Evolutionary conservation across 768 basidiomycete species (phyloP), one percentile per base, ranked within the genome.

Genomic region (Mycena capillaripes): DNA sequence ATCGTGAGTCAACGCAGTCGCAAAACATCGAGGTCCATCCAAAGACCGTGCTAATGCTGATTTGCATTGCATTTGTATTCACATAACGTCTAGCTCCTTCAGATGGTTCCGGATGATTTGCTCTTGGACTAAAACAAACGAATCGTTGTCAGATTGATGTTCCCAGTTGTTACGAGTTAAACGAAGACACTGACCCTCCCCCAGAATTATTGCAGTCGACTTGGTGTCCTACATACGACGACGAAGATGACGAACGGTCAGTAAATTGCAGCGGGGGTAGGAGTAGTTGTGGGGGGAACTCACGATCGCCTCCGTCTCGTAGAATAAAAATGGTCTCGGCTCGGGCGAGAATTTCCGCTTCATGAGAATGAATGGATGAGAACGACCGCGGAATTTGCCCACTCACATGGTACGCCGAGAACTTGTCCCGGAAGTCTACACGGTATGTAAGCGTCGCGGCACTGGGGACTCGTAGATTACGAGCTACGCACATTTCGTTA

Each of bases 261-360:
- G 36, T 14, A 14, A 14, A 6, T 14, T 38, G 8, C 36, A 14
- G 14, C 36, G 36, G 36, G 8, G 36, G 14, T 7, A 38, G 14
- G 36, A 38, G 36, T 38, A 38, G n/a, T n/a, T n/a, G n/a, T n/a
- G n/a, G n/a, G n/a, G 36, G 36, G 36, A 16, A 38, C 91, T 61
- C 76, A 92, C 92, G 53, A 93, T 89, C 6, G 92, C 92, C 44
- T 91, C 91, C 0, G 92, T 93, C 76, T 92, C 89, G 75, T 93
- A 89, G 72, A 88, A 90, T 74, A 91, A 89, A 76, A 93, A 93
- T 1, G 89, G 84, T 6, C 93, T 85, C 30, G 85, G 82, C 60
- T 82, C 80, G 8, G 87, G 87, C 19, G 88, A 88, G 46, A 86
- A 78, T 32, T 84, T 84, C 71, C 81, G 83, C 86, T 88, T 61